Conservation (phyloP, 2,329 filamentous ascomycete species). For the Elsinoe fawcettii region DNA sequence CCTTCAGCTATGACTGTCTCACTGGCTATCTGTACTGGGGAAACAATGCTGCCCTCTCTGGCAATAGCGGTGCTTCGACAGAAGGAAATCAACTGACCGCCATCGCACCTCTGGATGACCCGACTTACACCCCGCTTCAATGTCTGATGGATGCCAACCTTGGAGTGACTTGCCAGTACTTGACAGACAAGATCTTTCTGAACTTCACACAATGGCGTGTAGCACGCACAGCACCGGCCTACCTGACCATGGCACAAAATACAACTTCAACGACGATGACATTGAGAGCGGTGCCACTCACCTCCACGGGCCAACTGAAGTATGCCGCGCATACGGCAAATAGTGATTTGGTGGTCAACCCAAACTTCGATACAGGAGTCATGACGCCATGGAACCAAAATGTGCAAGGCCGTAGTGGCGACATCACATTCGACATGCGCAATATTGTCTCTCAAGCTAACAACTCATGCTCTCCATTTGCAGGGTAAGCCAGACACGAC, state of each 20-base stretch:
- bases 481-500: background rate
- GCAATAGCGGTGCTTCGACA: slow-evolving; percentile 6
- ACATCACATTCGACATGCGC: background rate
- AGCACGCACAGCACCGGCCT: slow-evolving; percentile 1
- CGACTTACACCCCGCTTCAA: background rate
- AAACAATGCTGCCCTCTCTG: slow-evolving; percentile 1
- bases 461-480: slow-evolving; percentile 13
- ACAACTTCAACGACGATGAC: background rate
- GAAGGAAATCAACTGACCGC: slow-evolving; percentile 5
- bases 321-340: slow-evolving; percentile 11
- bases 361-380: slow-evolving; percentile 1
- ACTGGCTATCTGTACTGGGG: slow-evolving; percentile 14
- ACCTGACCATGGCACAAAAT: slow-evolving; percentile 14
- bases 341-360: slow-evolving; percentile 6
- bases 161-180: slow-evolving; percentile 10
- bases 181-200: background rate
- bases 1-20: slow-evolving; percentile 11
- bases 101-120: slow-evolving; percentile 12
- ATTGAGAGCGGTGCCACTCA: slow-evolving; percentile 8
- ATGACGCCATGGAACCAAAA: background rate
- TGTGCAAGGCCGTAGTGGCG: slow-evolving; percentile 10
- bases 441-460: background rate
- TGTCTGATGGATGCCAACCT: slow-evolving; percentile 12
- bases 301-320: background rate
- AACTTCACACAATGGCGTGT: slow-evolving; percentile 7